Conservation (phyloP, 805 yeast genomes). For the Cyberlindnera veronae region DNA sequence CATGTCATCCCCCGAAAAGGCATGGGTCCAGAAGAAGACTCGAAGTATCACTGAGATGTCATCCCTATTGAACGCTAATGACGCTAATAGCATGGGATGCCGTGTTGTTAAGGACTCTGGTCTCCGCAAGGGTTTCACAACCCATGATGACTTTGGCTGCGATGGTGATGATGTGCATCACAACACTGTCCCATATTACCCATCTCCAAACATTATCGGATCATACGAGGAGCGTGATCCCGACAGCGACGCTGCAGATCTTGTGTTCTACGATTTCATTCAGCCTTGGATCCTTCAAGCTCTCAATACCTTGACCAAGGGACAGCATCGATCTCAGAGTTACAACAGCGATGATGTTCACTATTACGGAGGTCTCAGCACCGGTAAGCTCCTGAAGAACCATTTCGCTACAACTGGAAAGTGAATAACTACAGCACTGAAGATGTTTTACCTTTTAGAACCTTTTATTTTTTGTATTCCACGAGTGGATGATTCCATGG, state of each 20-base stretch:
- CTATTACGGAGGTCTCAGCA: constrained; percentile 37
- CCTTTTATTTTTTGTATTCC: constrained; percentile 17
- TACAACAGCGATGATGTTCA: constrained; percentile 36
- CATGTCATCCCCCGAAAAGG: constrained; percentile 20
- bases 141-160: constrained; percentile 78
- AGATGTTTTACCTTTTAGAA: constrained; percentile 5
- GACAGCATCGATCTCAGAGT: constrained; percentile 19
- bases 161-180: constrained; percentile 87
- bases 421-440: neutral
- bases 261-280: constrained; percentile 79
- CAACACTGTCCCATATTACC: constrained; percentile 51
- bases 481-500: constrained; percentile 11
- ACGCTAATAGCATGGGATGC: constrained; percentile 4
- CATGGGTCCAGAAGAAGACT: neutral
- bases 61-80: neutral
- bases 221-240: constrained; percentile 32
- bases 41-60: neutral
- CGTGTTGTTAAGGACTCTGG: constrained; percentile 15
- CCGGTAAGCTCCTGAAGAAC: constrained; percentile 43
- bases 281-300: constrained; percentile 48
- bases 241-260: constrained; percentile 45
- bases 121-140: constrained; percentile 67
- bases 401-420: constrained; percentile 30
- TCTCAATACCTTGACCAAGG: constrained; percentile 29
- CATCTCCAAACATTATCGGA: constrained; percentile 78